Evolutionary conservation across 2,329 filamentous ascomycete species (phyloP), one percentile per base, ranked within the genome.

Genomic region (Penicillium sp.): DNA sequence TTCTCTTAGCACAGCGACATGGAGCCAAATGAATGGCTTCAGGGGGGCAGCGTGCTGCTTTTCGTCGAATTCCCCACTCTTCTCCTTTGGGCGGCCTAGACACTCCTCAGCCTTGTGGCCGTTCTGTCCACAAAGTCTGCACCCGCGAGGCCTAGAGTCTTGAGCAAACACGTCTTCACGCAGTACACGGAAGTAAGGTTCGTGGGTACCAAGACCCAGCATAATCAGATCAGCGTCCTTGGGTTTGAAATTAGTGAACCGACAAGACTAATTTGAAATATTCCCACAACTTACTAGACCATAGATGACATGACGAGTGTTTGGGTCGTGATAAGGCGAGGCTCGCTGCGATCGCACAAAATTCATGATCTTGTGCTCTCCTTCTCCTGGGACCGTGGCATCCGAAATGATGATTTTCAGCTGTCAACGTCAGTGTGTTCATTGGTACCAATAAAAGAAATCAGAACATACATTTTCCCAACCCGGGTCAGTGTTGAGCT

Each of bases 291-390:
- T 47, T 66, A 75, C 74, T 63, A 99, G 81, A 47, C 94, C 94
- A 71, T 99, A 99, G 59, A 99, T 97, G 66, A 99, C 95, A 76
- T 99, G 94, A 58, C 90, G 89, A 23, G 94, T 97, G 72, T 99
- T 97, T 25, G 94, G 94, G 68, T 99, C 88, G 73, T 99, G 91
- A 61, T 95, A 88, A 6, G 92, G 88, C 50, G 90, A 94, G 47
- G 89, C 85, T 67, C 94, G 86, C 75, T 99, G 95, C 37, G 93
- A 96, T 67, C 94, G 87, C 62, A 99, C 85, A 72, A 97, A 99
- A 64, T 94, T 87, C 94, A 99, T 99, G 69, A 99, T 97, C 76
- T 99, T 99, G 75, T 99, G 94, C 77, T 99, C 94, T 71, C 94
- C 94, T 77, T 99, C 94, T 70, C 94, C 94, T 52, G 94, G 94